phyloP scores from a whole-genome alignment of 257 asterid species.

The Prunella vulgaris region DNA sequence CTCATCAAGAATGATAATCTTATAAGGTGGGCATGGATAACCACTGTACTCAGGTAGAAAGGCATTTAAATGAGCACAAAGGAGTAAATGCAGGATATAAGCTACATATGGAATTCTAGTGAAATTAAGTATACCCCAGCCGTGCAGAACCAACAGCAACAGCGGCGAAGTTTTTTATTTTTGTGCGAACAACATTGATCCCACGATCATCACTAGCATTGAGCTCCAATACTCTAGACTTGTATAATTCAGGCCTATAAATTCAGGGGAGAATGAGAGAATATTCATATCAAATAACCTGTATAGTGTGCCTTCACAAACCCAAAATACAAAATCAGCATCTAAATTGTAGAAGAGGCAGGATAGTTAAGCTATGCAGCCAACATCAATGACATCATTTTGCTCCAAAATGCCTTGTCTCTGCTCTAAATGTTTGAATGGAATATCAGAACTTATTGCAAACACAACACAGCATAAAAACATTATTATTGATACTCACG shows the following conservation, averaged over 20 bases:
- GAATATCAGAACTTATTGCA: neutral
- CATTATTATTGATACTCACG: neutral
- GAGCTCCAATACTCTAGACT: conserved; percentile 89
- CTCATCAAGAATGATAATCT: conserved; percentile 92
- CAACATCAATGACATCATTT: neutral
- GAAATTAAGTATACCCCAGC: conserved; percentile 42
- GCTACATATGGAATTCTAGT: neutral
- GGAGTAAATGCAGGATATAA: conserved; percentile 9
- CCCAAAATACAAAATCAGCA: neutral
- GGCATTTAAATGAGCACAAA: conserved; percentile 16
- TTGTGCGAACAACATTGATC: conserved; percentile 96
- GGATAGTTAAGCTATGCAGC: neutral
- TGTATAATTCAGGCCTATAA: conserved; percentile 81
- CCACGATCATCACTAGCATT: conserved; percentile 99
- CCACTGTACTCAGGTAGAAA: conserved; percentile 44
- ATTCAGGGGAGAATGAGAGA: neutral
- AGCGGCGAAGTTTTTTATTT: conserved; percentile 89
- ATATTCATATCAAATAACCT: neutral
- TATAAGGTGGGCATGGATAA: conserved; percentile 95
- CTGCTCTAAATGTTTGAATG: neutral
- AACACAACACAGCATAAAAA: conserved; percentile 8
- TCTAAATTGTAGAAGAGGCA: neutral
- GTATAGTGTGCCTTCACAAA: neutral
- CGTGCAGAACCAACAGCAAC: conserved; percentile 86
- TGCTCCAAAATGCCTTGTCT: neutral